Evolutionary conservation across 345 rosid species (phyloP).

Genomic region (Pistacia integerrima): DNA sequence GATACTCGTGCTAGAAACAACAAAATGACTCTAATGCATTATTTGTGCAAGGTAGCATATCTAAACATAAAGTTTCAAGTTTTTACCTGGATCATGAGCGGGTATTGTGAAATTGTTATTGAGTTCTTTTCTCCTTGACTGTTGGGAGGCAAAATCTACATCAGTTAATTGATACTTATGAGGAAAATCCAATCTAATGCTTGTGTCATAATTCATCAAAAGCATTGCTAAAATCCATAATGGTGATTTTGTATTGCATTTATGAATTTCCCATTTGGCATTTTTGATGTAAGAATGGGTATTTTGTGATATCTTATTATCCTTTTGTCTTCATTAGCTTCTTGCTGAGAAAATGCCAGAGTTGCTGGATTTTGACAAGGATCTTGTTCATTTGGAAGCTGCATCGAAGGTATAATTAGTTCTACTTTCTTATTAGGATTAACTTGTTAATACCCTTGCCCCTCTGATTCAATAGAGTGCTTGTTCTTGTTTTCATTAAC

Average conservation of each 20-base stretch:
- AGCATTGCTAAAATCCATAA: no score
- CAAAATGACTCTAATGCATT: conserved; percentile 96
- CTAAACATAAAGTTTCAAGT: conserved; percentile 13
- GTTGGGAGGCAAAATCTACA: not conserved
- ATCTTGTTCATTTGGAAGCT: conserved; percentile 86
- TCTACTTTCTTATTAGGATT: conserved; percentile 1
- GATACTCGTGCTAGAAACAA: conserved; percentile 96
- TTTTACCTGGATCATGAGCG: not conserved
- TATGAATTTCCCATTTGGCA: not conserved
- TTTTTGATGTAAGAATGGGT: conserved; percentile 5
- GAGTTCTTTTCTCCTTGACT: no score
- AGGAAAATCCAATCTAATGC: not conserved
- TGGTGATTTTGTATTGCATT: not conserved
- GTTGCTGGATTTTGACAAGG: conserved; percentile 86
- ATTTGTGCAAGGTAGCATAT: conserved; percentile 87
- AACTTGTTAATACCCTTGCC: conserved; percentile 16
- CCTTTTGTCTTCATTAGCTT: conserved; percentile 50
- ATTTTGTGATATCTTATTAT: not conserved
- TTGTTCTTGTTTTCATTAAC: conserved; percentile 1
- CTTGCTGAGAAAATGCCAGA: conserved; percentile 94
- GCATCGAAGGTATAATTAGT: conserved; percentile 79
- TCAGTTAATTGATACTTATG: not conserved
- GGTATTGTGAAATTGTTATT: no score
- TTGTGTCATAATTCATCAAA: no score
- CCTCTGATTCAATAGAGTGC: not conserved